Percentiles rank a stretch among this genome's conserved stretches.
phyloP scores from a whole-genome alignment of 108 stramenopile genomes.

The Pseudonitzschia pungens region DNA sequence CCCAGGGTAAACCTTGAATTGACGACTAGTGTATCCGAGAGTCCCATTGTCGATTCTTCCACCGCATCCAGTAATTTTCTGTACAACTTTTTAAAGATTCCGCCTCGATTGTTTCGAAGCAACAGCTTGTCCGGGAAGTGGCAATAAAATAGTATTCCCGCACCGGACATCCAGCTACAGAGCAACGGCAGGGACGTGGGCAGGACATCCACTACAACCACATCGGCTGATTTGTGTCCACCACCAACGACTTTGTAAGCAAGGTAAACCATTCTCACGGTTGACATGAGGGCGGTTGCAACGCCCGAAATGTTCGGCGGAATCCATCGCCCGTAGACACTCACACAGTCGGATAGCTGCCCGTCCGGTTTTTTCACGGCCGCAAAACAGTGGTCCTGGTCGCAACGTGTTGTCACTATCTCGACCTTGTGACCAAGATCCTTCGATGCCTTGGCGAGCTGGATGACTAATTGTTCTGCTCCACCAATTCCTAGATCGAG shows the following conservation, averaged over 20 bases:
- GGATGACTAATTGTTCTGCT: conserved; percentile 82
- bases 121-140: conserved; percentile 99
- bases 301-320: conserved; percentile 51
- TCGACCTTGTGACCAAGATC: conserved; percentile 47
- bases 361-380: conserved; percentile 76
- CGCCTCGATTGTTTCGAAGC: conserved; percentile 42
- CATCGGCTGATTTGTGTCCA: conserved; percentile 54
- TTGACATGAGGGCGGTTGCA: conserved; percentile 64
- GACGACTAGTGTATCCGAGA: conserved; percentile 85
- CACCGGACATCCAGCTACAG: conserved; percentile 48
- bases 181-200: conserved; percentile 85
- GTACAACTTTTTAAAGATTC: conserved; percentile 50
- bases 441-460: conserved; percentile 70
- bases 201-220: conserved; percentile 87
- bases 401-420: conserved; percentile 95
- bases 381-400: conserved; percentile 88
- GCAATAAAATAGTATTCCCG: conserved; percentile 93
- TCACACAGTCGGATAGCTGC: conserved; percentile 42
- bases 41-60: conserved; percentile 86
- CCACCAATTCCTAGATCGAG: conserved; percentile 90
- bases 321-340: conserved; percentile 74
- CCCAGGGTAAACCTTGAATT: conserved; percentile 92
- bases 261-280: conserved; percentile 74
- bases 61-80: conserved; percentile 53
- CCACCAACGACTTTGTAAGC: conserved; percentile 27